phyloP scores from a whole-genome alignment of 2,329 filamentous ascomycete species.

The Xylariaceae sp. region DNA sequence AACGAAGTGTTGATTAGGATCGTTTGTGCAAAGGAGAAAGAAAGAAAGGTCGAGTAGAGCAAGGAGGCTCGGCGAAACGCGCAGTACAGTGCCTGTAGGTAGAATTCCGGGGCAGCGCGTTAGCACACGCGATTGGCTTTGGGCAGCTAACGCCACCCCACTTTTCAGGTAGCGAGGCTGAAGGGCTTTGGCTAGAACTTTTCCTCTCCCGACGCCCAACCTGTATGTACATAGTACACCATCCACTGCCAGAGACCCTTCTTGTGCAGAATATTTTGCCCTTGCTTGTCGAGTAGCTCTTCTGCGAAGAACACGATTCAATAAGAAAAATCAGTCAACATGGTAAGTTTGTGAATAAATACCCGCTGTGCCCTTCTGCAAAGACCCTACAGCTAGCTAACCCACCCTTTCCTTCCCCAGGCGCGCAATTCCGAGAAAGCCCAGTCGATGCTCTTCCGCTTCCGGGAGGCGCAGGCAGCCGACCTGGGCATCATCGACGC shows the following conservation, averaged over 20 bases:
- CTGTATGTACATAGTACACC: no score
- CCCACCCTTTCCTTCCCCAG: conserved; percentile 49
- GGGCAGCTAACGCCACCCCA: conserved; percentile 1
- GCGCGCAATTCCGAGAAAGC: conserved; percentile 98
- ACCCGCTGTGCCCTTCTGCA: background rate
- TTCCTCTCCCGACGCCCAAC: conserved; percentile 5
- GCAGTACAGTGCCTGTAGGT: conserved; percentile 10
- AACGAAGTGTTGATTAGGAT: background rate
- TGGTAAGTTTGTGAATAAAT: conserved; percentile 40
- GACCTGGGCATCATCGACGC: conserved; percentile 67
- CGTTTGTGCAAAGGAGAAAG: background rate
- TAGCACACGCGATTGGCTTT: conserved; percentile 14
- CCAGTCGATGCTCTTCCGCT: conserved; percentile 99
- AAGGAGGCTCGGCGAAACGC: conserved; percentile 4
- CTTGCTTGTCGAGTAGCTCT: no score
- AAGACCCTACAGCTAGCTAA: background rate
- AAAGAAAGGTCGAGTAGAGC: background rate
- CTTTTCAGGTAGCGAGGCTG: conserved; percentile 27
- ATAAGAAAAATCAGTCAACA: conserved; percentile 29
- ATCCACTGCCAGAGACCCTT: no score
- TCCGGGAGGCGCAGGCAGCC: conserved; percentile 77
- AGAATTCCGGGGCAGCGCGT: conserved; percentile 16
- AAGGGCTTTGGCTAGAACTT: conserved; percentile 11
- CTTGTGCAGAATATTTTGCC: no score
- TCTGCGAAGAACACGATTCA: background rate